Base-by-base conservation (phyloP, 2,329 filamentous ascomycete species). In the Trichoderma lentiforme region DNA sequence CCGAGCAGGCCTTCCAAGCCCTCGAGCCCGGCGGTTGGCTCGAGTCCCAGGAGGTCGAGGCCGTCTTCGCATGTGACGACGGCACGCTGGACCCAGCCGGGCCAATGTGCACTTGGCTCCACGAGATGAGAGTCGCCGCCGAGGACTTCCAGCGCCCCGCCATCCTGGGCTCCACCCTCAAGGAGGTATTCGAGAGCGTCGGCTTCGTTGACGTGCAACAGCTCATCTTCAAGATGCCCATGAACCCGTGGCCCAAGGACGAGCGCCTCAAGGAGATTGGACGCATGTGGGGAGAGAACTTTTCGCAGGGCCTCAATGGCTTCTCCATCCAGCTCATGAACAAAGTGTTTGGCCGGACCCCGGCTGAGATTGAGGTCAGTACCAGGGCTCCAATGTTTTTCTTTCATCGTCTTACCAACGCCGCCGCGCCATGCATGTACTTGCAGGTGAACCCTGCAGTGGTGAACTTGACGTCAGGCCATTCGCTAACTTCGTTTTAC, bases 171-270 rank as follows among this genome's bases (percentile, higher is more conserved):
- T 78, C 21, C 75, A 77, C 4, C 74, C 76, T 77, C 82, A n/a
- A 81, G 79, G 71, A 80, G 21, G 79, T 82, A 39, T 84, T 83
- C 73, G 77, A 82, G 60, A 82, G 85, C 47, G 86, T 83, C 1
- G 88, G 88, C 0, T 90, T 90, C 73, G 83, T 86, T 9, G 86
- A 89, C 69, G 83, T 90, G 26, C 82, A 84, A 39, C 82, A 89
- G 76, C 81, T 79, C 30, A 76, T 86, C 3, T 87, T 86, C 78
- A 88, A 86, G 77, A 80, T 89, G 47, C 88, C 88, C 0, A 81
- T 85, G 65, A 88, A 86, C 56, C 80, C 80, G 4, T 90, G 88
- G 88, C 82, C 88, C 0, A 84, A 83, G 74, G 80, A 86, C 57
- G 80, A 81, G 58, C 75, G 77, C 21, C 79, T 84, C 72, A 85